phyloP scores from a whole-genome alignment of 768 basidiomycete genomes.

The Lentinula raphanica region DNA sequence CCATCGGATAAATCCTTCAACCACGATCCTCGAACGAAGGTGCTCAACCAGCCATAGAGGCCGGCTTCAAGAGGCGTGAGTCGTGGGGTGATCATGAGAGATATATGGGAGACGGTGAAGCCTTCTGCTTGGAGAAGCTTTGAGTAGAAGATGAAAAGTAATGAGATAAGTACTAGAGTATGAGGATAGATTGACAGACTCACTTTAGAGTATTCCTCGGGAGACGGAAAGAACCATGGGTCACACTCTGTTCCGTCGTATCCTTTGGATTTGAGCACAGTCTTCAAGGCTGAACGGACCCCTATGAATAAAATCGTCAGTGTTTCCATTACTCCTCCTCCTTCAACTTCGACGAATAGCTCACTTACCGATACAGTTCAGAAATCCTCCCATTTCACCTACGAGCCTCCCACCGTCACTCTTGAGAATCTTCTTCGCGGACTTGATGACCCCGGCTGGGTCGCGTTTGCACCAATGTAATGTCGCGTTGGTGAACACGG shows the following conservation, averaged over 20 bases:
- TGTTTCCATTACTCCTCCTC: too few relatives aligned
- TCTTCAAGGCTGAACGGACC: conserved; percentile 52
- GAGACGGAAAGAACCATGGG: conserved; percentile 84
- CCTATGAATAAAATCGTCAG: conserved; percentile 38
- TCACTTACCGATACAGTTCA: conserved; percentile 59
- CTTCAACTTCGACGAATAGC: too few relatives aligned
- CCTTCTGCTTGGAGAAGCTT: conserved; percentile 55
- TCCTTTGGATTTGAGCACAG: conserved; percentile 45
- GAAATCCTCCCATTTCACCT: conserved; percentile 74
- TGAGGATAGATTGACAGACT: conserved; percentile 9
- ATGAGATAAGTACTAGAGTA: too few relatives aligned
- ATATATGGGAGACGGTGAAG: conserved; percentile 50
- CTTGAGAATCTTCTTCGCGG: conserved; percentile 57
- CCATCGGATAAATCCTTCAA: conserved; percentile 45
- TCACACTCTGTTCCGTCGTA: conserved; percentile 56
- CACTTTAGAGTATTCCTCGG: conserved; percentile 58
- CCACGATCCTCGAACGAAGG: conserved; percentile 62
- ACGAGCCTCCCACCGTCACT: conserved; percentile 59
- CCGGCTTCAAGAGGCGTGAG: conserved; percentile 47
- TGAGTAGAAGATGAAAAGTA: too few relatives aligned
- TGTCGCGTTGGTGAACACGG: conserved; percentile 74
- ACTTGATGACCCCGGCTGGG: conserved; percentile 59
- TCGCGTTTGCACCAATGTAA: conserved; percentile 84
- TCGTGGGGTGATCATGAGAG: conserved; percentile 51
- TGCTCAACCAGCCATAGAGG: conserved; percentile 59